Base-by-base conservation (phyloP, 1,139 yeast species). In the Zygoascus sp. region DNA sequence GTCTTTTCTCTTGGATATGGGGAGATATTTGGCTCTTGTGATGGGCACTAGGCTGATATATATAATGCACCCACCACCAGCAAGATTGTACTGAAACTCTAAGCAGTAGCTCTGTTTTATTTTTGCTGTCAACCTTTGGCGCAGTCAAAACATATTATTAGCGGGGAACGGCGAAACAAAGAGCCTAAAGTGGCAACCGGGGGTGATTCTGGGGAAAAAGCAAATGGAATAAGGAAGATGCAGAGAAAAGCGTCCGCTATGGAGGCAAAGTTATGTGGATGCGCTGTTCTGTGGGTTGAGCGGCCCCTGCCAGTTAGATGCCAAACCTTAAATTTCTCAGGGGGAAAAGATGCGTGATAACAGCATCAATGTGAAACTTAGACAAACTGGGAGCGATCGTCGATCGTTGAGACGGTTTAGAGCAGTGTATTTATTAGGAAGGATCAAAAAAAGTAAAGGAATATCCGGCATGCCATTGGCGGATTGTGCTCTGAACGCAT, bases 151-250 rank as follows among this genome's bases (percentile, higher is more conserved):
- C 34, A 30, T 16, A 30, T 30, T 35, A 35, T 21, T 35, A 35
- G 25, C 25, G 39, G 22, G 13, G 16, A 27, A 35, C 39, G 25
- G 39, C 39, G 39, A 35, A 35, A 35, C 39, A 35, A 13, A 20
- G 11, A 11, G 25, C 39, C 39, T 16, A 35, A 35, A 35, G 15
- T n/a, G n/a, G 39, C 13, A 21, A 35, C 15, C 27, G 22, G 39
- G 39, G 39, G 27, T 25, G 22, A 10, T 19, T 20, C 39, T 21
- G 39, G 19, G 22, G 15, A 35, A 35, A 20, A 35, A 35, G 39
- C 39, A 35, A 30, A 30, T n/a, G n/a, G n/a, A 25, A 25, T 10
- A 10, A 25, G 28, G 28, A 25, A 25, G 28, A 25, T 25, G 28
- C 28, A 6, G 8, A n/a, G n/a, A n/a, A n/a, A n/a, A n/a, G n/a